Percentiles rank a stretch among this genome's conserved stretches.
phyloP scores from a whole-genome alignment of 1,139 yeast species.

The Suhomyces ambrosiae region DNA sequence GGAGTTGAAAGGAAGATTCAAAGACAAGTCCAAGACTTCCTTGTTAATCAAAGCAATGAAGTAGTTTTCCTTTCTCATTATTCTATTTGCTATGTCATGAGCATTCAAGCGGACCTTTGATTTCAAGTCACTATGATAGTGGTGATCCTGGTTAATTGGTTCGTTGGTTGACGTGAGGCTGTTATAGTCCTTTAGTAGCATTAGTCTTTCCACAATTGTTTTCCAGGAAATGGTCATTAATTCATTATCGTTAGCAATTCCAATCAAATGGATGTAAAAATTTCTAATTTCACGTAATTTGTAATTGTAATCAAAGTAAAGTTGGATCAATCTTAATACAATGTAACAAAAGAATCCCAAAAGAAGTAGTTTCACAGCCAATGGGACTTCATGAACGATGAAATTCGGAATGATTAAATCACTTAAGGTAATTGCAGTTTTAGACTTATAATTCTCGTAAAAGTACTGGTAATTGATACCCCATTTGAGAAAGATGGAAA shows the following conservation, averaged over 20 bases:
- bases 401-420: constrained; percentile 65
- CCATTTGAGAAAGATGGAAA: constrained; percentile 78
- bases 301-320: constrained; percentile 52
- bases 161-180: constrained; percentile 56
- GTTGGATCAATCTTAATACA: constrained; percentile 58
- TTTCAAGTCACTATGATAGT: constrained; percentile 54
- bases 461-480: constrained; percentile 69
- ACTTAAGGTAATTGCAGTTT: constrained; percentile 30
- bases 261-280: constrained; percentile 67
- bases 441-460: constrained; percentile 32
- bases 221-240: constrained; percentile 94
- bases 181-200: constrained; percentile 77
- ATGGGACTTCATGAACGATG: constrained; percentile 51
- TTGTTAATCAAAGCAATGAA: constrained; percentile 86
- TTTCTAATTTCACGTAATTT: constrained; percentile 63
- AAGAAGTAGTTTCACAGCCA: constrained; percentile 56
- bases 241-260: constrained; percentile 71
- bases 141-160: constrained; percentile 20
- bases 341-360: constrained; percentile 66
- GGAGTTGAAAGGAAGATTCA: constrained; percentile 37
- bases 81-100: constrained; percentile 91
- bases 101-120: constrained; percentile 81
- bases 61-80: constrained; percentile 94
- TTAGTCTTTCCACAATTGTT: constrained; percentile 74
- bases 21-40: constrained; percentile 65